Conservation (phyloP, 768 basidiomycete species). For the Nevesoporus exiguus region DNA sequence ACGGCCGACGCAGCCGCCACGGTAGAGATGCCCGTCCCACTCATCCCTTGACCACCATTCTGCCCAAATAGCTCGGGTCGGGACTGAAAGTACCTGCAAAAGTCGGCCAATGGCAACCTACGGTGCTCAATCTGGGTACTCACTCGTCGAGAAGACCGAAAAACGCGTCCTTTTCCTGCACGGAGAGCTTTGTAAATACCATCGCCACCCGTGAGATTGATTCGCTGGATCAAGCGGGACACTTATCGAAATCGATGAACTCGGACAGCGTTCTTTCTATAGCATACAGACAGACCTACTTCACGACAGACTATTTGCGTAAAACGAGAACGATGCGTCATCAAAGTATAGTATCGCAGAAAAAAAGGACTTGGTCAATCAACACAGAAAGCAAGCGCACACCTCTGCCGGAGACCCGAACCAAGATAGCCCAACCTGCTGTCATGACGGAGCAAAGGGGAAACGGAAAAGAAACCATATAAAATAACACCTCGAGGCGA, state of each 20-base stretch:
- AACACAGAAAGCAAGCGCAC: background rate
- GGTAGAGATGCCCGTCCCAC: slow-evolving; percentile 18
- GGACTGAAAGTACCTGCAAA: slow-evolving; percentile 65
- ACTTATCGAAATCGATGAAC: slow-evolving; percentile 8
- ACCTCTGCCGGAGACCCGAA: background rate
- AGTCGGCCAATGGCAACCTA: background rate
- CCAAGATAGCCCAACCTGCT: slow-evolving; percentile 7
- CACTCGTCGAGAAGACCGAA: slow-evolving; percentile 81
- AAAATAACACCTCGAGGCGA: slow-evolving; percentile 27
- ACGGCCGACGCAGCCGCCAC: slow-evolving; percentile 40
- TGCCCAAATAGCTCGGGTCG: slow-evolving; percentile 62
- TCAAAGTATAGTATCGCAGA: slow-evolving; percentile 22
- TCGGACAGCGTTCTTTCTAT: slow-evolving; percentile 21
- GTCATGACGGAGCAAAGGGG: slow-evolving; percentile 6
- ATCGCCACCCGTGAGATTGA: slow-evolving; percentile 34
- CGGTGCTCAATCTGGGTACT: slow-evolving; percentile 1
- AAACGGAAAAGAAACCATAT: slow-evolving; percentile 7
- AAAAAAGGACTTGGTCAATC: slow-evolving; percentile 1
- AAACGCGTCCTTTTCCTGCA: slow-evolving; percentile 76
- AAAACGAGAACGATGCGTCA: slow-evolving; percentile 15
- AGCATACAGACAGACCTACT: slow-evolving; percentile 33
- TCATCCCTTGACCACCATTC: slow-evolving; percentile 17
- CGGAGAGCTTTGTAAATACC: slow-evolving; percentile 68
- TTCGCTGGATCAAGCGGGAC: background rate
- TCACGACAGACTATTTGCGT: slow-evolving; percentile 23